Evolutionary conservation across 2,329 filamentous ascomycete species (phyloP), one percentile per base, ranked within the genome.

Genomic region (Ceratocystis cubensis): DNA sequence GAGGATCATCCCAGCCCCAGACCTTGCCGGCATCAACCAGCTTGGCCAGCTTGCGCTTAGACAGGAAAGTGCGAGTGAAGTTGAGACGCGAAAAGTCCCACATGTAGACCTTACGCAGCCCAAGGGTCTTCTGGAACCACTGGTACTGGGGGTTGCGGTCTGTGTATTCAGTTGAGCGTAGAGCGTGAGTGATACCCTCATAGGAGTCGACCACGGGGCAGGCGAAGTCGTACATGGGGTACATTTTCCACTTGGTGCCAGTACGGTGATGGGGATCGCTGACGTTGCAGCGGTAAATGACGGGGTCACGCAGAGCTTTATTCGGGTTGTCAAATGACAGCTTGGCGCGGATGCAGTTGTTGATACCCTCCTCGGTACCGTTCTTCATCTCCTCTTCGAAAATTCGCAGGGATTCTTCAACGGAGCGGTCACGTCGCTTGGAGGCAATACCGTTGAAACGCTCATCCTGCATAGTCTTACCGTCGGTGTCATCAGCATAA

Each of bases 341-440:
- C 81, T 95, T 96, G 67, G 94, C 94, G 69, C 94, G 88, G 71
- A 99, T 95, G 78, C 91, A 96, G 85, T 93, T 92, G 73, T 82
- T 85, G 62, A 85, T 77, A 68, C 94, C 94, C 75, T 92, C 86
- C 62, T 88, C 83, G 2, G 85, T 88, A 57, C 88, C 92, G 66
- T 83, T 82, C 80, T 92, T 96, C 94, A 99, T 99, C 80, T 94
- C 89, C 72, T 91, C 87, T 73, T 92, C 88, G 71, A 96, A 95
- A 71, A 88, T 88, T 65, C 85, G 84, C 72, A 99, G 78, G 72
- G 87, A 96, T 76, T 96, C 90, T 76, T 96, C 91, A 53, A 90
- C 79, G 25, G 83, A 80, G 67, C 87, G 84, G 65, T 96, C 88
- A 66, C 94, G 88, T 73, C 89, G 85, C 75, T 85, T 86, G 74